Conservation (phyloP, 805 yeast genomes). For the Candida sithepensis region DNA sequence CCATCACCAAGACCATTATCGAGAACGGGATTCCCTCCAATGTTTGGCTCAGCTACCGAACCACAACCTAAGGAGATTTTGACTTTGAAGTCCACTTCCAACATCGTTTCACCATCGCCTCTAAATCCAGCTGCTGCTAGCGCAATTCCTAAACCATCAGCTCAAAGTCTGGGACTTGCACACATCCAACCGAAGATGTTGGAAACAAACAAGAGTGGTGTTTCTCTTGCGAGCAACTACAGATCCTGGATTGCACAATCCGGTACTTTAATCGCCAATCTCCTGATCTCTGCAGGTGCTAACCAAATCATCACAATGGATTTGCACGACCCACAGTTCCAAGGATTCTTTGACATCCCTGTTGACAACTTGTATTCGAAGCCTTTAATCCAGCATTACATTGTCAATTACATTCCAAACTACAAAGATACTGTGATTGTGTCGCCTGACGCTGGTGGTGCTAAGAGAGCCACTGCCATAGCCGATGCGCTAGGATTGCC, state of each 20-base stretch:
- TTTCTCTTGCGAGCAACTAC: conserved; percentile 55
- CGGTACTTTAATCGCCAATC: conserved; percentile 86
- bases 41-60: conserved; percentile 4
- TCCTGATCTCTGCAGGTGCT: conserved; percentile 89
- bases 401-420: conserved; percentile 70
- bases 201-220: conserved; percentile 20
- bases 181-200: conserved; percentile 9
- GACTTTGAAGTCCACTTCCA: conserved; percentile 4
- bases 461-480: conserved; percentile 90
- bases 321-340: conserved; percentile 95
- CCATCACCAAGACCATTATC: conserved; percentile 43
- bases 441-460: conserved; percentile 99
- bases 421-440: conserved; percentile 85
- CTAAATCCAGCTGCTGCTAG: conserved; percentile 5
- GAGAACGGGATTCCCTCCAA: conserved; percentile 15
- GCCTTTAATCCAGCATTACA: conserved; percentile 84
- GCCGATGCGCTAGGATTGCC: conserved; percentile 88
- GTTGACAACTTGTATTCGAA: conserved; percentile 91
- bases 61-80: conserved; percentile 13
- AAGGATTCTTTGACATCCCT: conserved; percentile 94
- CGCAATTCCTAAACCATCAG: conserved; percentile 7
- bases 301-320: conserved; percentile 98
- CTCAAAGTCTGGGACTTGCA: conserved; percentile 1
- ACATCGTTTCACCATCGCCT: conserved; percentile 9
- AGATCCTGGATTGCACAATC: conserved; percentile 95